A percentile compares a stretch with the other conserved stretches of the same genome.
phyloP scores from a whole-genome alignment of 345 rosid species.

The Gossypium sturtianum region DNA sequence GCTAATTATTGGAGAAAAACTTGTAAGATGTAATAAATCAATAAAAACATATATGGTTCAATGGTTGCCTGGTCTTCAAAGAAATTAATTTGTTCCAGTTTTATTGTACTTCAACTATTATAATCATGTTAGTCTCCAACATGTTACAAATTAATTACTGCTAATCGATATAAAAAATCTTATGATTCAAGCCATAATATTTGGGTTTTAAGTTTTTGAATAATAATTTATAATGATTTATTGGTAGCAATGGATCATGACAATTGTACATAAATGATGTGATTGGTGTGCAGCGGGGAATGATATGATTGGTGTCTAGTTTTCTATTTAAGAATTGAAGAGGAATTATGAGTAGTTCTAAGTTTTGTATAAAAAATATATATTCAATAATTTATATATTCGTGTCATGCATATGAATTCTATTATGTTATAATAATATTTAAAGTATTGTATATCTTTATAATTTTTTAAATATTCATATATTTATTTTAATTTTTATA shows the following conservation, averaged over 20 bases:
- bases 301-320: not conserved
- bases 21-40: not conserved
- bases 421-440: too few relatives aligned
- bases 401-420: too few relatives aligned
- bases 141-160: not conserved
- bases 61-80: not conserved
- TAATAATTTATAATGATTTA: not conserved
- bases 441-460: too few relatives aligned
- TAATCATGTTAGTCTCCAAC: not conserved
- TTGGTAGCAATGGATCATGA: not conserved
- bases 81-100: not conserved
- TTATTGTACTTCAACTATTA: not conserved
- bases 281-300: too few relatives aligned
- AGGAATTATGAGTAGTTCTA: fast-evolving
- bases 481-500: too few relatives aligned
- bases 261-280: not conserved
- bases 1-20: not conserved
- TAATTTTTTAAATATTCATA: too few relatives aligned
- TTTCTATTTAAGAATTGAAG: too few relatives aligned
- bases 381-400: too few relatives aligned
- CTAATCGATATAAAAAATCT: not conserved
- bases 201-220: not conserved
- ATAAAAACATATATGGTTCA: not conserved
- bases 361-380: too few relatives aligned
- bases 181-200: not conserved